Evolutionary conservation across 306 rosid species (phyloP), one percentile per base, ranked within the genome.

Genomic region (Delonix regia): DNA sequence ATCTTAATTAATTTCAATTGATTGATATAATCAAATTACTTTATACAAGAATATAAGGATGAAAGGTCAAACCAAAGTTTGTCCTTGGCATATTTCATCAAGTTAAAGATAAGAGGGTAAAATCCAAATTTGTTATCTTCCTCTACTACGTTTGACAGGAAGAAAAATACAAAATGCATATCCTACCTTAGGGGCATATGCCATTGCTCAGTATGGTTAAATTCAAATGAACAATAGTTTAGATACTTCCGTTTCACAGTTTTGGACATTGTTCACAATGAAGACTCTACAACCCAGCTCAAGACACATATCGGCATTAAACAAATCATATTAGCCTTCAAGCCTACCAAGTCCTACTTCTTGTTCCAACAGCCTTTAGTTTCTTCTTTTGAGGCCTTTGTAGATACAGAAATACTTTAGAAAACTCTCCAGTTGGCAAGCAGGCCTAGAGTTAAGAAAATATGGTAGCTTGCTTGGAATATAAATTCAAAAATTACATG

Each of bases 111-210:
- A 60, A 51, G 78, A 66, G 64, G 28, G 28, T 76, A 33, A 22
- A 63, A 71, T 18, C 78, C 19, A 51, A 48, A 6, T 3, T 22
- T 24, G 38, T 15, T 21, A n/a, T 13, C 19, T 57, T 53, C 52
- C 55, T 53, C 53, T 47, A 66, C 28, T 62, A 44, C 47, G n/a
- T 33, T 42, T 13, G 47, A 68, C 36, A 36, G 44, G 56, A 48
- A 64, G 41, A 33, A 56, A 66, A 15, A 64, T 38, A 80, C 12
- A 30, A 80, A 63, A 49, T 19, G 22, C 71, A 25, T 5, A 55
- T 45, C 62, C 69, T 14, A 19, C 27, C 12, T 27, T n/a, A 19
- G n/a, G 48, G 24, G 22, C 73, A 62, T 51, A 44, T 44, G 41
- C 19, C 33, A 41, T n/a, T 25, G 27, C 6, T 63, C 22, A 63